Conservation (phyloP, 371 early-diverging fungal species). For the Mucor plumbeus region DNA sequence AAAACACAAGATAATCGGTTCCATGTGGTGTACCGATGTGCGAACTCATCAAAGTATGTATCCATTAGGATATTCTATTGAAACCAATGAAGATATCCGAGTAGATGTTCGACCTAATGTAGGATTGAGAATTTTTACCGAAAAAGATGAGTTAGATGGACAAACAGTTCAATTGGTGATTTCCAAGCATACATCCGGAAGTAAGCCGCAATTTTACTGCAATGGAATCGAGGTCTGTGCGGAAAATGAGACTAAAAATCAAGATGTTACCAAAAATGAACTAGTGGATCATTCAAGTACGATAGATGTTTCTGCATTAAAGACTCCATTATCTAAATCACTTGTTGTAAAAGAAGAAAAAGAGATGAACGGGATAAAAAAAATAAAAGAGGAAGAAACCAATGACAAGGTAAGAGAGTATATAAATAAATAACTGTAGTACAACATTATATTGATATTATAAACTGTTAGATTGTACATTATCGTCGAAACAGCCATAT, state of each 20-base stretch:
- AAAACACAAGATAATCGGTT: background rate
- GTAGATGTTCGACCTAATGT: slow-evolving; percentile 42
- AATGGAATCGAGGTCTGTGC: slow-evolving; percentile 19
- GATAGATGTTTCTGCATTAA: background rate
- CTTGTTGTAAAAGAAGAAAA: background rate
- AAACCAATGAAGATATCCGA: slow-evolving; percentile 27
- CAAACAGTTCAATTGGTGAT: slow-evolving; percentile 31
- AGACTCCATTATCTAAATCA: background rate
- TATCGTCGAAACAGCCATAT: slow-evolving; percentile 33
- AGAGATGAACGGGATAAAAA: too few species aligned
- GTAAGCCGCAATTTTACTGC: slow-evolving; percentile 23
- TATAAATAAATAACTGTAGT: slow-evolving; percentile 2
- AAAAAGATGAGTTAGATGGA: slow-evolving; percentile 38
- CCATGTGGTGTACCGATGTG: slow-evolving; percentile 51
- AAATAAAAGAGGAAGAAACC: background rate
- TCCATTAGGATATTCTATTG: slow-evolving; percentile 36
- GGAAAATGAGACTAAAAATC: background rate
- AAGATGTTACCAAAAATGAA: background rate
- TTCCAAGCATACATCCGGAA: background rate
- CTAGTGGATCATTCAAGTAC: background rate
- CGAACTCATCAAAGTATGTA: slow-evolving; percentile 46
- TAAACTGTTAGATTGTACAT: background rate
- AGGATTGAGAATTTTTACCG: slow-evolving; percentile 49
- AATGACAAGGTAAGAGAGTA: slow-evolving; percentile 2
- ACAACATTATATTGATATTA: background rate